Evolutionary conservation across 805 yeast species (phyloP).

Genomic region (Schizosaccharomyces osmophilus): DNA sequence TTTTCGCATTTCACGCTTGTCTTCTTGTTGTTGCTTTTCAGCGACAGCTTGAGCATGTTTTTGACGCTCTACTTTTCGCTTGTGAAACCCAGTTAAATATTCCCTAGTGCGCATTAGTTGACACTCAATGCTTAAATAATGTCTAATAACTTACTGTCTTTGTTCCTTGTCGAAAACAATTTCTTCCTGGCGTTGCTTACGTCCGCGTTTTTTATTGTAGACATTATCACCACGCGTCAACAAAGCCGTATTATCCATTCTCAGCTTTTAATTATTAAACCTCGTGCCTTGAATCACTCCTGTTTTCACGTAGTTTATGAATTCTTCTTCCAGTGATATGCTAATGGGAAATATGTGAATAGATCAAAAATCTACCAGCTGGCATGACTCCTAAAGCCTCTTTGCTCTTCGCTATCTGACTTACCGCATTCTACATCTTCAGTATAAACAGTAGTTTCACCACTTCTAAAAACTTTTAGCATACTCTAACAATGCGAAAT

Average conservation of each 20-base stretch:
- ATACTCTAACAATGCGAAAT: too few relatives aligned
- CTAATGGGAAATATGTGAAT: too few relatives aligned
- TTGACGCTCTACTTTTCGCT: constrained; percentile 69
- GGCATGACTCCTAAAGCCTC: too few relatives aligned
- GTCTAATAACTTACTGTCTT: constrained; percentile 21
- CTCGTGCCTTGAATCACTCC: too few relatives aligned
- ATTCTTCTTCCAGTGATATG: too few relatives aligned
- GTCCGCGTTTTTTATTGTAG: background rate
- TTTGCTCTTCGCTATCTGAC: too few relatives aligned
- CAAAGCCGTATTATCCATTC: background rate
- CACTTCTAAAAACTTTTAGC: too few relatives aligned
- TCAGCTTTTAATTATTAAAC: background rate
- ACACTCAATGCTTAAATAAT: background rate
- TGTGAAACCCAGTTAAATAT: constrained; percentile 83
- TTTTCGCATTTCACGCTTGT: constrained; percentile 31
- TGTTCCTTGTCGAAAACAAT: constrained; percentile 61
- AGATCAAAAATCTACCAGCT: too few relatives aligned
- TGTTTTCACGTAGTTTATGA: too few relatives aligned
- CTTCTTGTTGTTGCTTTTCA: constrained; percentile 53
- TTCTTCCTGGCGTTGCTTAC: constrained; percentile 17
- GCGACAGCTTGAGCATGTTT: constrained; percentile 58
- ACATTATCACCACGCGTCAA: background rate
- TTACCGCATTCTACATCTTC: too few relatives aligned
- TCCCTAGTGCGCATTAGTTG: constrained; percentile 19
- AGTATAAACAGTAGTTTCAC: too few relatives aligned